Conservation (phyloP, 2,329 filamentous ascomycete genomes). For the Colletotrichum aenigma region DNA sequence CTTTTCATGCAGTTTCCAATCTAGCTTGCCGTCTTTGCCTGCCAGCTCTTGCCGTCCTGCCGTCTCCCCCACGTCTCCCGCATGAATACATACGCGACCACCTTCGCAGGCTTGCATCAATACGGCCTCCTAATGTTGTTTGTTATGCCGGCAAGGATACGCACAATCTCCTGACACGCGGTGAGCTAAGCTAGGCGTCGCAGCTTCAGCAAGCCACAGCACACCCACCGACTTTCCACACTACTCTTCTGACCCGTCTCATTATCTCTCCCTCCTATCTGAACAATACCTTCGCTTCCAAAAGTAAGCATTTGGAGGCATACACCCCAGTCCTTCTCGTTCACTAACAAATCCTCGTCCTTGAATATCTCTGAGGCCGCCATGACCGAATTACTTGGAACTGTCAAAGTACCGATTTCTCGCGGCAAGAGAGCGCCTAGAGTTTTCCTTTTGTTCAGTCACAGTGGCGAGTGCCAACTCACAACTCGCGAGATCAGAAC, state of each 20-base stretch:
- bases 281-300: not conserved
- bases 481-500: not conserved
- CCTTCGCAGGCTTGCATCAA: not conserved
- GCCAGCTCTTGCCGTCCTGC: not conserved
- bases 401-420: not conserved
- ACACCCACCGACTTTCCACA: not conserved
- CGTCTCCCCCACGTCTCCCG: not conserved
- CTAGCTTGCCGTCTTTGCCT: not conserved
- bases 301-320: not conserved
- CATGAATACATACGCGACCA: not conserved
- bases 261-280: not conserved
- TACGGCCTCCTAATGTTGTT: not conserved
- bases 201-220: constrained; percentile 15
- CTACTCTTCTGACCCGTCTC: not conserved
- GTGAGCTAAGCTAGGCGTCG: not conserved
- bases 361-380: not conserved
- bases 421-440: not conserved
- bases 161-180: not conserved
- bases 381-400: not conserved
- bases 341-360: not conserved
- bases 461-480: not conserved
- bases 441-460: not conserved
- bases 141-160: not conserved
- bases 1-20: not conserved
- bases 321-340: not conserved